phyloP scores from a whole-genome alignment of 1,284 basidiomycete genomes.

The Sanghuangporus baumii region DNA sequence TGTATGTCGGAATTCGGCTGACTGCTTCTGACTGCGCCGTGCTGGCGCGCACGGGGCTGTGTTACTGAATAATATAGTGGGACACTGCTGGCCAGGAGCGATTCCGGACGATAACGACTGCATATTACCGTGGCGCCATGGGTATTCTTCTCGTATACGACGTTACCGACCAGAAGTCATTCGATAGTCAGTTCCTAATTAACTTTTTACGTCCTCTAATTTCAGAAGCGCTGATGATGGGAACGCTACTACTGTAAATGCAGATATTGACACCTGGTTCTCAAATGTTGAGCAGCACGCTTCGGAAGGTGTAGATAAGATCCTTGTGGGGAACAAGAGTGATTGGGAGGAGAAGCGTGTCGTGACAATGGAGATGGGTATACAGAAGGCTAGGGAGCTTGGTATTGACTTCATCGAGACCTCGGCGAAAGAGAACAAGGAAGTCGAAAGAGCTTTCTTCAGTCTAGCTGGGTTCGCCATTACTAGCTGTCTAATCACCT shows the following conservation, averaged over 20 bases:
- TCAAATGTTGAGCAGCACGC: slow-evolving; percentile 98
- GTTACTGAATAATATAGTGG: slow-evolving; percentile 57
- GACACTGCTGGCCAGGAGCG: slow-evolving; percentile 99
- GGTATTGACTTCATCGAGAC: slow-evolving; percentile 98
- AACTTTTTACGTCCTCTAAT: background rate
- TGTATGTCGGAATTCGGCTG: background rate
- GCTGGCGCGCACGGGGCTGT: background rate
- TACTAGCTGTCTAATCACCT: background rate
- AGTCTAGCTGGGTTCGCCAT: slow-evolving; percentile 80
- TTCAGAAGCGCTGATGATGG: background rate
- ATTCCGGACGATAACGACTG: slow-evolving; percentile 98
- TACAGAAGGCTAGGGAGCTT: slow-evolving; percentile 80
- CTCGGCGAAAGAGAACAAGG: slow-evolving; percentile 94
- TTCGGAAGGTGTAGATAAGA: slow-evolving; percentile 98
- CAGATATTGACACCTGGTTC: slow-evolving; percentile 99
- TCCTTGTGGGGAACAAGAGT: slow-evolving; percentile 98
- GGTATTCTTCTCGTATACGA: slow-evolving; percentile 98
- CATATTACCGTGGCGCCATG: slow-evolving; percentile 99
- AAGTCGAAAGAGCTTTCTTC: slow-evolving; percentile 99
- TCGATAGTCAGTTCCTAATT: slow-evolving; percentile 73
- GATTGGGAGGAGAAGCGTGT: slow-evolving; percentile 98
- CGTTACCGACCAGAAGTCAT: slow-evolving; percentile 96
- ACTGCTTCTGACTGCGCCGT: background rate
- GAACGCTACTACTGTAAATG: background rate
- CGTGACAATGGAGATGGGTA: slow-evolving; percentile 82